phyloP scores from a whole-genome alignment of 257 asterid species.

The Jacaranda copaia region DNA sequence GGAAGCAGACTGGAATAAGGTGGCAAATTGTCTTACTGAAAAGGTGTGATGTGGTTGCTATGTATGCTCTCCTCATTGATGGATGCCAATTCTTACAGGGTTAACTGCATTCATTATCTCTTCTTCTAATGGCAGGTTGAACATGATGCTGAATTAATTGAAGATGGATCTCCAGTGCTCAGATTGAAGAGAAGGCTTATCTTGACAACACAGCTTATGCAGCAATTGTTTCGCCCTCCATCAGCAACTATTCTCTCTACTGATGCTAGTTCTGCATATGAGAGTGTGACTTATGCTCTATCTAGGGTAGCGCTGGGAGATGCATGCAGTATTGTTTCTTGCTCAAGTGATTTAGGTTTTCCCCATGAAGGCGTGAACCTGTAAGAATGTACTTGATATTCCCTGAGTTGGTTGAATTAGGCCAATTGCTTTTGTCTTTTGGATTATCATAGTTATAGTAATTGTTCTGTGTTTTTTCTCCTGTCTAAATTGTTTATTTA shows the following conservation, averaged over 20 bases:
- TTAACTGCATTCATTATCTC: conserved; percentile 23
- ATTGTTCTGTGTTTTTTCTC: background rate
- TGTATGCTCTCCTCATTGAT: conserved; percentile 25
- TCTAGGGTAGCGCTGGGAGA: conserved; percentile 77
- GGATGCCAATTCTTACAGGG: conserved; percentile 22
- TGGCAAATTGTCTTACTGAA: conserved; percentile 60
- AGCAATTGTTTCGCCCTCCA: conserved; percentile 74
- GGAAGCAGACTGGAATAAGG: conserved; percentile 73
- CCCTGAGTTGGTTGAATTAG: conserved; percentile 25
- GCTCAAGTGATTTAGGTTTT: conserved; percentile 40
- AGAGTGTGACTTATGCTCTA: conserved; percentile 57
- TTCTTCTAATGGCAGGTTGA: conserved; percentile 57
- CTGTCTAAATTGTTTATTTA: conserved; percentile 3
- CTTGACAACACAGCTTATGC: conserved; percentile 83
- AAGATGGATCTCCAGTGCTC: conserved; percentile 57
- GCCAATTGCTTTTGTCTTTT: background rate
- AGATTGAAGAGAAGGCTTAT: conserved; percentile 77
- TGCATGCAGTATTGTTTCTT: conserved; percentile 64
- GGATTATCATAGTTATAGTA: background rate
- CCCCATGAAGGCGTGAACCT: conserved; percentile 42
- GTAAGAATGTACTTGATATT: conserved; percentile 52
- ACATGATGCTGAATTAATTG: conserved; percentile 57
- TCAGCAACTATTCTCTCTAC: conserved; percentile 61
- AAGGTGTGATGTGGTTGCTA: conserved; percentile 59
- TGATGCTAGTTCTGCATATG: conserved; percentile 56